phyloP scores from a whole-genome alignment of 345 rosid genomes.

The thale cress (Arabidopsis thaliana) region TAIR10.1 NC_003074.8:6451501-6452000 shows the following conservation, averaged over 20 bases:
- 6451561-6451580: slow-evolving; percentile 9
- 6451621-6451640: slow-evolving; percentile 9
- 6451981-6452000: slow-evolving; percentile 81
- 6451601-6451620: slow-evolving; percentile 15
- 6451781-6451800: slow-evolving; percentile 31
- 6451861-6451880: slow-evolving; percentile 73
- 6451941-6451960: slow-evolving; percentile 61
- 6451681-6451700: slow-evolving; percentile 18
- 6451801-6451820: neutral
- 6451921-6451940: slow-evolving; percentile 70
- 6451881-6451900: slow-evolving; percentile 83
- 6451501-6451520: slow-evolving; percentile 16
- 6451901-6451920: slow-evolving; percentile 62
- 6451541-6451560: neutral
- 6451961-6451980: slow-evolving; percentile 72
- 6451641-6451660: slow-evolving; percentile 28
- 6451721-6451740: slow-evolving; percentile 22
- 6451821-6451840: slow-evolving; percentile 17
- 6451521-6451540: slow-evolving; percentile 18
- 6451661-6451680: slow-evolving; percentile 2
- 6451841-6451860: slow-evolving; percentile 60
- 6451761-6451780: slow-evolving; percentile 21
- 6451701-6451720: slow-evolving; percentile 17
- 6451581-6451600: neutral
- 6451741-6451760: neutral